A percentile compares a stretch with the other conserved stretches of the same genome.
These are phyloP conservation scores for Malania oleifera DNA, from an alignment of 164 flowering plant species.

Conservation along the genomic window DNA sequence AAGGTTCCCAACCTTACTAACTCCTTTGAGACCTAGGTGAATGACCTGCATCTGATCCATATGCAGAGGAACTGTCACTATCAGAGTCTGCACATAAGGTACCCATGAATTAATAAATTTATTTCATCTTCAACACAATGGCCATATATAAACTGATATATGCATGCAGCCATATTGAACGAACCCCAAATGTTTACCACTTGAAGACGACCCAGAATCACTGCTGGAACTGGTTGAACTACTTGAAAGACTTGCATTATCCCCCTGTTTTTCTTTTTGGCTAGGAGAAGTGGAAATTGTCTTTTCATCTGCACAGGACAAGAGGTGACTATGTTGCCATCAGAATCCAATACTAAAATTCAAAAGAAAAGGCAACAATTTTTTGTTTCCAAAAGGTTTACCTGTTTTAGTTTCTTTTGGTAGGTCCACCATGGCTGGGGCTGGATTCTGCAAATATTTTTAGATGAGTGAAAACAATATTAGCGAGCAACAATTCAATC, in stretches of 20 bases:
- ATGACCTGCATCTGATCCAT: constrained; percentile 30
- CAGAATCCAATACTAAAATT: background rate
- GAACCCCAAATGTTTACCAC: constrained; percentile 25
- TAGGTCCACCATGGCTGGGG: constrained; percentile 15
- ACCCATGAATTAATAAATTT: background rate
- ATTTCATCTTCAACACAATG: background rate
- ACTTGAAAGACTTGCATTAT: constrained; percentile 26
- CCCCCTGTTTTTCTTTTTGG: constrained; percentile 22
- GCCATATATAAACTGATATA: background rate
- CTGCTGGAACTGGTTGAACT: constrained; percentile 44
- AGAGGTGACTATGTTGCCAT: background rate
- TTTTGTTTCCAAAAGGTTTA: constrained; percentile 8
- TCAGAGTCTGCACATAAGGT: constrained; percentile 33
- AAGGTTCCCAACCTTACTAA: background rate
- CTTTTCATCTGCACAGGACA: constrained; percentile 17
- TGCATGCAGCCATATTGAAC: background rate
- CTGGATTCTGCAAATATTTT: constrained; percentile 27
- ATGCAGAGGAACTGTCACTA: constrained; percentile 36
- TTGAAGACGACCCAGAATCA: constrained; percentile 43
- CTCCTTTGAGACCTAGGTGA: constrained; percentile 19
- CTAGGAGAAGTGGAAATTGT: constrained; percentile 7
- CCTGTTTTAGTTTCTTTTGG: constrained; percentile 36
- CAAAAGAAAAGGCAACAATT: background rate
- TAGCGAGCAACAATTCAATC: background rate
- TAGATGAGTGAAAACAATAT: background rate